Evolutionary conservation across 2,329 filamentous ascomycete species (phyloP).

Genomic region (Emergomyces pasteurianus): DNA sequence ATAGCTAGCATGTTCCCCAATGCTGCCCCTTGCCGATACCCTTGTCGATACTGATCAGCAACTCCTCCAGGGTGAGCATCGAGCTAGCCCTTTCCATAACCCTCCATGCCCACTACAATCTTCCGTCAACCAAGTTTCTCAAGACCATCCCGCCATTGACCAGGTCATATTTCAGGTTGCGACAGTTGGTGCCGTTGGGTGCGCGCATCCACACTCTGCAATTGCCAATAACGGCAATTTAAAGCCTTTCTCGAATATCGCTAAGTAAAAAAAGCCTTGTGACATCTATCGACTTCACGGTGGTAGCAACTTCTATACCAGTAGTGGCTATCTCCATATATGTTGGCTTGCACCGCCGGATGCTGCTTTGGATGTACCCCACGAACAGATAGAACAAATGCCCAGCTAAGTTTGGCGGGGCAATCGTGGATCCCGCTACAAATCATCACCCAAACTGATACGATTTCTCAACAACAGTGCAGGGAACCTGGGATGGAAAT

Average conservation of each 20-base stretch:
- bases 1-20: background rate
- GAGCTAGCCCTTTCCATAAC: background rate
- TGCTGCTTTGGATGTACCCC: background rate
- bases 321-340: background rate
- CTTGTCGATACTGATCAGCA: background rate
- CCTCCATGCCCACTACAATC: background rate
- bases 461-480: background rate
- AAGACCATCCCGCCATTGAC: background rate
- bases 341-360: background rate
- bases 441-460: background rate
- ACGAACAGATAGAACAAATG: background rate
- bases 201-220: background rate
- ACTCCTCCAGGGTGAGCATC: no score
- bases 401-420: background rate
- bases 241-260: background rate
- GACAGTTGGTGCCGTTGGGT: background rate
- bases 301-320: background rate
- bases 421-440: background rate
- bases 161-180: background rate
- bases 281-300: background rate
- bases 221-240: background rate
- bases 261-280: background rate
- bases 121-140: background rate
- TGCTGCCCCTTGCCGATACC: background rate
- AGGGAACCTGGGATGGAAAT: background rate